Base-by-base conservation (phyloP, 2,329 filamentous ascomycete species). In the Penicillium hordei region DNA sequence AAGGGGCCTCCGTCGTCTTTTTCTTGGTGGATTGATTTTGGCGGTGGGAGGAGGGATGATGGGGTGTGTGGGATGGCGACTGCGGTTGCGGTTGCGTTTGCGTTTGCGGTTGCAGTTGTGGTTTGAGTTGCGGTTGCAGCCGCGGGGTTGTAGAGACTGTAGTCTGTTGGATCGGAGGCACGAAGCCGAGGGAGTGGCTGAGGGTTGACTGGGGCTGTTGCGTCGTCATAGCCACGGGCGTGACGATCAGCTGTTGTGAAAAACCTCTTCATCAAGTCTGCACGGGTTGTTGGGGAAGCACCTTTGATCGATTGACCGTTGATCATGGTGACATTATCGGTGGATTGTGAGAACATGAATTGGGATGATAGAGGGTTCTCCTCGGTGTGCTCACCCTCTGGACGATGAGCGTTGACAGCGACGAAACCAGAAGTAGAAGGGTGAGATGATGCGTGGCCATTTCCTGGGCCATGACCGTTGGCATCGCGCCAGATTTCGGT, bases 191-290 rank as follows among this genome's bases (percentile, higher is more conserved):
- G 66, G 31, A 69, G 68, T 19, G 72, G 69, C 23, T 65, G 60
- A 23, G 70, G 68, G 29, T 68, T 68, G 29, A 57, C 55, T 10
- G 72, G 65, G 15, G 63, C 61, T 23, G 67, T 40, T 8, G 61
- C 48, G 40, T 72, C 71, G 21, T 75, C 73, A 40, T 68, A 70
- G 57, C 76, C 73, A 27, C 79, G 76, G 25, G 72, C 70, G 43
- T 76, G 74, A n/a, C 80, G 81, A 53, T 87, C 84, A 49, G 79
- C 82, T 10, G 84, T 78, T 0, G 84, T 85, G 63, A 85, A 82
- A 62, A 88, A 87, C 62, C 86, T 86, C 64, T 82, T 83, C 69
- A 87, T 78, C 50, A 87, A 72, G 55, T 87, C 85, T n/a, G 80
- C 78, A 23, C 83, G 80, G 3, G 83, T 84, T 5, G 79, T 79